Conservation (phyloP, 108 stramenopile species). For the Aureococcus anophagefferens region DNA sequence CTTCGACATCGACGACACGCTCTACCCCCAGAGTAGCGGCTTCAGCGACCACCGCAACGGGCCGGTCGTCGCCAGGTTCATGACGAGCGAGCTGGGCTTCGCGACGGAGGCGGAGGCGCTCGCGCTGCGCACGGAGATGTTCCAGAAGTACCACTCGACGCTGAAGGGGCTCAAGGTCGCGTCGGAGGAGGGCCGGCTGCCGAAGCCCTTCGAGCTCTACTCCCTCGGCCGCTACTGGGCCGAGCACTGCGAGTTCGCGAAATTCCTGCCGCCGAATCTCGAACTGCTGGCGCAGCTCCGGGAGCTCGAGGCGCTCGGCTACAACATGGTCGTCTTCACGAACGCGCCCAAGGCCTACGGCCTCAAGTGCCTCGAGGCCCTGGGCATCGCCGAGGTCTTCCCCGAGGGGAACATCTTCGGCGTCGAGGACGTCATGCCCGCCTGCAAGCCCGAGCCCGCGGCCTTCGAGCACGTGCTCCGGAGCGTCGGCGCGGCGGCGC, state of each 20-base stretch:
- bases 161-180: constrained; percentile 51
- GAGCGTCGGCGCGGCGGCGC: constrained; percentile 28
- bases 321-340: not conserved
- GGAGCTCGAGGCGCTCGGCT: not conserved
- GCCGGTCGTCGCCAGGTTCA: constrained; percentile 23
- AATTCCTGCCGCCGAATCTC: not conserved
- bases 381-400: constrained; percentile 51
- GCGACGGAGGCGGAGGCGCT: constrained; percentile 36
- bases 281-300: not conserved
- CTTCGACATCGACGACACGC: constrained; percentile 73
- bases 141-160: constrained; percentile 60
- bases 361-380: constrained; percentile 41
- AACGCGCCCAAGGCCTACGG: constrained; percentile 63
- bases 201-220: constrained; percentile 34
- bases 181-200: constrained; percentile 55
- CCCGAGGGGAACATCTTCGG: constrained; percentile 52
- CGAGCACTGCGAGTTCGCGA: constrained; percentile 44
- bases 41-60: constrained; percentile 69
- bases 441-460: constrained; percentile 67
- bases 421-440: constrained; percentile 64
- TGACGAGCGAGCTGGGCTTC: constrained; percentile 59
- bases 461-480: constrained; percentile 57
- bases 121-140: constrained; percentile 54
- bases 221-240: constrained; percentile 64
- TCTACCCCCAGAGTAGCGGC: constrained; percentile 62